Percentiles rank a stretch among this genome's conserved stretches.
These are phyloP conservation scores for Zygoascus sp. DNA, from an alignment of 1,139 yeast genomes.

Conservation along the genomic window DNA sequence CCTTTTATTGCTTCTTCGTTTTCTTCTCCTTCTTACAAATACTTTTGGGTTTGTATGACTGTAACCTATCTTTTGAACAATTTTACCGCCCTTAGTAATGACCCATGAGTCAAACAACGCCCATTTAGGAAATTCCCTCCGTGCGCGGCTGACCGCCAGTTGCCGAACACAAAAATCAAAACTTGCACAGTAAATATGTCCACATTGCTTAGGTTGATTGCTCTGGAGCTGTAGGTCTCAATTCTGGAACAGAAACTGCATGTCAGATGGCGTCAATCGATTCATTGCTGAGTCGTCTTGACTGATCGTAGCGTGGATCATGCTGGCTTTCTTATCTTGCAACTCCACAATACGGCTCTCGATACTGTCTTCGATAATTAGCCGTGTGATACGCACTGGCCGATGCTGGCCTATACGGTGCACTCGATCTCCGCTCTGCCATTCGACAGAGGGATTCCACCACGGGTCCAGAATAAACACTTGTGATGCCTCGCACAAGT, in stretches of 20 bases:
- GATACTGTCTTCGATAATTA: constrained; percentile 92
- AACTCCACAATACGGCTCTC: constrained; percentile 93
- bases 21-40: too few relatives aligned
- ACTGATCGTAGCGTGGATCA: constrained; percentile 95
- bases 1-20: too few relatives aligned
- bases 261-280: constrained; percentile 83
- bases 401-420: constrained; percentile 95
- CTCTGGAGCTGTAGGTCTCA: constrained; percentile 33
- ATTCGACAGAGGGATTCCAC: constrained; percentile 99
- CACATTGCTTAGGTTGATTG: too few relatives aligned
- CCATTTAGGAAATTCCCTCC: too few relatives aligned
- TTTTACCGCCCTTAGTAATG: too few relatives aligned
- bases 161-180: too few relatives aligned
- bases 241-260: constrained; percentile 86
- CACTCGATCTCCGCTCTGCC: constrained; percentile 98
- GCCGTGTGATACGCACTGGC: constrained; percentile 88
- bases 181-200: neutral
- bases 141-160: too few relatives aligned
- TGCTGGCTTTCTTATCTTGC: constrained; percentile 94
- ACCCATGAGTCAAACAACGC: too few relatives aligned
- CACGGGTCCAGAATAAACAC: constrained; percentile 95
- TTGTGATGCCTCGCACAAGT: constrained; percentile 93
- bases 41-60: too few relatives aligned
- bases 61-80: too few relatives aligned
- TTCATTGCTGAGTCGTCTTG: constrained; percentile 87